Evolutionary conservation across 805 yeast genomes (phyloP).

Genomic region (Myxozyma lipomycoides): DNA sequence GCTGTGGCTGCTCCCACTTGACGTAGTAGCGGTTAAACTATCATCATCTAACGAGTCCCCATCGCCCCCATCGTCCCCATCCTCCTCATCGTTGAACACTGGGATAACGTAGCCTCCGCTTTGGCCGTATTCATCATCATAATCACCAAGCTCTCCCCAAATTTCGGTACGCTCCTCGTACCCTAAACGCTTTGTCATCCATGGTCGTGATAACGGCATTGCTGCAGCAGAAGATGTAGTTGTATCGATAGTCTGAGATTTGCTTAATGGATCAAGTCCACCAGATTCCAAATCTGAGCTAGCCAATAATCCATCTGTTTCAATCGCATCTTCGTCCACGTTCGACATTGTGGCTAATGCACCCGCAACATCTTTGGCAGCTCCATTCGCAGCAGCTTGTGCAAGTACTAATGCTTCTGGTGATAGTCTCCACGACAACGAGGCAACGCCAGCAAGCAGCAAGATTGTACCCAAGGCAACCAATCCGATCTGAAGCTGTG

Average conservation of each 20-base stretch:
- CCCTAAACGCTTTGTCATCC: constrained; percentile 23
- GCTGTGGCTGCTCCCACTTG: background rate
- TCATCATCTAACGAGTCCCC: constrained; percentile 24
- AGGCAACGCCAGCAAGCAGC: constrained; percentile 56
- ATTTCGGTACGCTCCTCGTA: constrained; percentile 23
- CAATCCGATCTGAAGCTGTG: constrained; percentile 38
- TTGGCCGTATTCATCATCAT: constrained; percentile 15
- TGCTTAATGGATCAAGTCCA: constrained; percentile 1
- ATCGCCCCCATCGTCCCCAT: constrained; percentile 13
- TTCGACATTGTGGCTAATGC: constrained; percentile 10
- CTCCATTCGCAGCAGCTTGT: constrained; percentile 1
- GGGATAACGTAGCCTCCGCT: constrained; percentile 14
- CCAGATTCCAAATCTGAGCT: constrained; percentile 16
- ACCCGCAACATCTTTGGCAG: constrained; percentile 14
- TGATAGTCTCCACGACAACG: constrained; percentile 52
- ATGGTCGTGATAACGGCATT: constrained; percentile 9
- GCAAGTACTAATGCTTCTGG: constrained; percentile 5
- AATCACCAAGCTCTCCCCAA: constrained; percentile 26
- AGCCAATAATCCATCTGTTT: constrained; percentile 9
- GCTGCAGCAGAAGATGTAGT: background rate
- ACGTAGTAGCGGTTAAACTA: constrained; percentile 15
- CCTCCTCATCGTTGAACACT: constrained; percentile 16
- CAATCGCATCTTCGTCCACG: constrained; percentile 17
- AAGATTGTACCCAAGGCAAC: constrained; percentile 49
- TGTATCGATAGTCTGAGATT: constrained; percentile 5